Base-by-base conservation (phyloP, 164 flowering plant genomes). In the Magnolia kwangsiensis region DNA sequence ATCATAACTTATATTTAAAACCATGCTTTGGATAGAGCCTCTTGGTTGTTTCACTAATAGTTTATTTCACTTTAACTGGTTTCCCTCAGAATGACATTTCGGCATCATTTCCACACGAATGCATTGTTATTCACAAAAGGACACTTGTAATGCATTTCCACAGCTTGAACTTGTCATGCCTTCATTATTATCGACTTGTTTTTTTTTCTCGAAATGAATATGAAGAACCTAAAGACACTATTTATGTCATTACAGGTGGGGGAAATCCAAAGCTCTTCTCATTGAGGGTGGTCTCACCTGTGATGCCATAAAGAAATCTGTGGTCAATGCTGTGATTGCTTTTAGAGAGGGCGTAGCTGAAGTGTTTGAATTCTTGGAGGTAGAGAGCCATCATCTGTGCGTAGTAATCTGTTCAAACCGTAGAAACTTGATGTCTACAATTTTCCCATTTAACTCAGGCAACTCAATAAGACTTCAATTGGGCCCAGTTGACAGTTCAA, bases 271-370 rank as follows among this genome's bases (percentile, higher is more conserved):
- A 84, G 81, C 73, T 67, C 94, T 95, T 84, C 95, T 95, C 37
- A 80, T 95, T 74, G 97, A 93, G 78, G 99, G 99, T 76, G 99
- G 99, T 24, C 92, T 95, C 70, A 87, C 91, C 29, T 90, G 79
- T 83, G 90, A 86, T 86, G 88, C 87, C 20, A 93, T 96, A 78
- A 86, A 78, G 80, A 83, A 79, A 29, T 96, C 97, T 31, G 98
- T 96, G 73, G 87, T 89, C 49, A 81, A 84, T 80, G 84, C 97
- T 13, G 78, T 74, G 13, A 90, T 92, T 82, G 92, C 89, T 80
- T 96, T 96, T 74, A 85, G 99, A 78, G 99, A 96, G 63, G 98
- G 98, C 31, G 97, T 96, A 6, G 83, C 84, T 68, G 93, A 96
- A 79, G 86, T 93, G 24, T 90, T 96, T 84, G 95, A 91, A 75